Base-by-base conservation (phyloP, 106 monocot species). In the Allium fistulosum region DNA sequence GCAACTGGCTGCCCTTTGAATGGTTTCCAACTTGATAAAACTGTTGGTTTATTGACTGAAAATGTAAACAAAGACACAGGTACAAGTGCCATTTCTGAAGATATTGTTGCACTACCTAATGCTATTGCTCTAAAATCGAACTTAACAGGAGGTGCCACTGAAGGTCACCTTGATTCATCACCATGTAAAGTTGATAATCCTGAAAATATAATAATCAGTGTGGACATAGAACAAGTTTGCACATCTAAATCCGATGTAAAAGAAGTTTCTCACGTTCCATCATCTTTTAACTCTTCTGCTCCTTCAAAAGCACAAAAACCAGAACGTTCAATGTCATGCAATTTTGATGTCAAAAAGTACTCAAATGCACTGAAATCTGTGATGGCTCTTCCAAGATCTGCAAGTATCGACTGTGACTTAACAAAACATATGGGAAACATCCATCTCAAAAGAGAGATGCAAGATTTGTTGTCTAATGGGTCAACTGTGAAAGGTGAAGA, bases 161-260 rank as follows among this genome's bases (percentile, higher is more conserved):
- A 74, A 61, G 69, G 61, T 12, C 72, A 62, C 45, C 51, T 46
- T 72, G 62, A 69, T 66, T 26, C 13, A 62, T 77, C 79, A 58
- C 18, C 4, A 46, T 37, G 17, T 7, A 72, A 74, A 64, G 63
- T 18, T 65, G 66, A 58, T 6, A 15, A 37, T 57, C 26, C 55
- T 53, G 47, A 9, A 57, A 53, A 50, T 7, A 69, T 59, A 48
- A 70, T 69, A 17, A 74, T 76, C 48, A 77, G 76, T 28, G 58
- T 59, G 12, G 49, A 63, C 66, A 17, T 15, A 47, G 57, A 74
- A 63, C 81, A 71, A 52, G 45, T 16, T 52, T 67, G 14, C 11
- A 27, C 37, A 9, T 51, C 15, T 51, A 49, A 72, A 18, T 63
- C 49, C 52, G 51, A 26, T 50, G 59, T 62, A 55, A 57, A 28